Evolutionary conservation across 305 asterid species (phyloP), one percentile per base, ranked within the genome.

Genomic region (Fraxinus paxiana): DNA sequence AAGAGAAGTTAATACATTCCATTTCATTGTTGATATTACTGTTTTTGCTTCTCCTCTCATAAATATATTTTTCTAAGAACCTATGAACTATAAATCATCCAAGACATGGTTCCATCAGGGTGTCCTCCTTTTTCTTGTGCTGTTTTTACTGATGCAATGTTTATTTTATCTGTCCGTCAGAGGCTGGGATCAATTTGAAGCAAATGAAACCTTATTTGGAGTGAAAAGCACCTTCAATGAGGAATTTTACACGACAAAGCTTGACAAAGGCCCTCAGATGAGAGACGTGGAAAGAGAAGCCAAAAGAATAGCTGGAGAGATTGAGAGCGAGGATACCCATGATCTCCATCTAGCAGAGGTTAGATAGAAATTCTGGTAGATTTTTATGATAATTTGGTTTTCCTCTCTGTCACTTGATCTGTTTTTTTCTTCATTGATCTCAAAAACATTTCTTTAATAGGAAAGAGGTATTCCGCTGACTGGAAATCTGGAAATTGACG

Each of bases 261-360:
- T 96, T 82, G 97, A 91, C 77, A 93, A 84, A 84, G 99, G 99
- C 81, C 98, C 97, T 85, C 97, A 90, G 80, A 93, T 76, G 92
- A 91, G 91, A 85, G 97, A 92, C 77, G 74, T 90, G 87, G 99
- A 96, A 88, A 93, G 87, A 86, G 97, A 92, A 87, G 99, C 99
- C 83, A 70, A 74, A 30, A 89, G 94, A 81, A 85, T 96, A 82
- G 99, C 98, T 77, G 89, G 90, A 83, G 99, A 96, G 89, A 96
- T 96, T 75, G 98, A 93, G 92, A 92, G 96, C 4, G 98, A 96
- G 87, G 96, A 90, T n/a, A 96, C 99, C 83, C 87, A 15, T 83
- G 98, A 96, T 90, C 93, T 92, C 88, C 99, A 94, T 90, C 87
- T 93, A 31, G 98, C 99, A 48, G 99, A 96, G 98, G 99, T 96